phyloP scores from a whole-genome alignment of 768 basidiomycete species.

The Pulveroboletus sp. region DNA sequence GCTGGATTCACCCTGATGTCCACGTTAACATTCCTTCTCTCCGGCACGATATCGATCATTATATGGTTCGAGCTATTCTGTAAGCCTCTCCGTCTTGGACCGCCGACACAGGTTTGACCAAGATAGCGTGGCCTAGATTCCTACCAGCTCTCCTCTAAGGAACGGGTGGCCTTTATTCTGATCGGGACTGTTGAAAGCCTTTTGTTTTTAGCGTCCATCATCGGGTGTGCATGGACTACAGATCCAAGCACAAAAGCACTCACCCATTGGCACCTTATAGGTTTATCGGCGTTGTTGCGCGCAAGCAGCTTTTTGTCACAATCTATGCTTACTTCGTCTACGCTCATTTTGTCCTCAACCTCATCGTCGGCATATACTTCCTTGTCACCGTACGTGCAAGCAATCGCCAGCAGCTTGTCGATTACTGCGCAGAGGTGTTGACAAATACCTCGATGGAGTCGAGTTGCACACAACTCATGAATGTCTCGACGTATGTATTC shows the following conservation, averaged over 20 bases:
- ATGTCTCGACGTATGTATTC: slow-evolving; percentile 42
- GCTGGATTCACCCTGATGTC: slow-evolving; percentile 55
- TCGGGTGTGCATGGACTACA: slow-evolving; percentile 41
- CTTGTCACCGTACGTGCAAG: slow-evolving; percentile 46
- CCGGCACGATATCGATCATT: slow-evolving; percentile 48
- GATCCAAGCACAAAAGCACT: background rate
- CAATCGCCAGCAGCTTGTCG: slow-evolving; percentile 37
- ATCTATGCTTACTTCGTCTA: slow-evolving; percentile 54
- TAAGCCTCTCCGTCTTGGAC: slow-evolving; percentile 29
- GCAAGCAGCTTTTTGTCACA: slow-evolving; percentile 56
- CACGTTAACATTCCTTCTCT: slow-evolving; percentile 47
- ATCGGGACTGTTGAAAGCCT: slow-evolving; percentile 51
- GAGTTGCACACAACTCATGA: slow-evolving; percentile 43
- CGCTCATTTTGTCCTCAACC: slow-evolving; percentile 52
- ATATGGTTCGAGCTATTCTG: slow-evolving; percentile 62
- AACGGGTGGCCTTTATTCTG: slow-evolving; percentile 40
- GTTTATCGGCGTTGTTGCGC: slow-evolving; percentile 57
- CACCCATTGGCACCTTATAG: slow-evolving; percentile 29
- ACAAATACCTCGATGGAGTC: slow-evolving; percentile 36
- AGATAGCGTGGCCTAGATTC: slow-evolving; percentile 31
- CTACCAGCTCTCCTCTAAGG: slow-evolving; percentile 28
- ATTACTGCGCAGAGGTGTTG: slow-evolving; percentile 45
- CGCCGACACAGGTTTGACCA: background rate
- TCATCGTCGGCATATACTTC: slow-evolving; percentile 49
- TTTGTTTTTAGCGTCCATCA: slow-evolving; percentile 46